Evolutionary conservation across 305 asterid species (phyloP).

Genomic region (Fraxinus velutina): DNA sequence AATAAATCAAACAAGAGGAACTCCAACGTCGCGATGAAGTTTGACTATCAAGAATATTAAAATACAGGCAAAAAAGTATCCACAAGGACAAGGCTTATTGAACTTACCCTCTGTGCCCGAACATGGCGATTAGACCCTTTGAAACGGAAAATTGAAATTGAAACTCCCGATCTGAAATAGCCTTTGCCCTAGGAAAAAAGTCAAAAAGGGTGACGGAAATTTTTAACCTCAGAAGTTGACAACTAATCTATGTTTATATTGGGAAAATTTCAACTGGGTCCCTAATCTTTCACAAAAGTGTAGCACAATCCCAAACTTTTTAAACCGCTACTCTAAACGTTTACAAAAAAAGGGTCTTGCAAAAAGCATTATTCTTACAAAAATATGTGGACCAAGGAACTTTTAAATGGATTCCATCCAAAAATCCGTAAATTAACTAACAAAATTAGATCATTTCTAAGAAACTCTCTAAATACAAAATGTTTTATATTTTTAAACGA

Average conservation of each 20-base stretch:
- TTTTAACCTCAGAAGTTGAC: not conserved
- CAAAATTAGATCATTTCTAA: not conserved
- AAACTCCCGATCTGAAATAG: not conserved
- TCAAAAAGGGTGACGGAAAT: not conserved
- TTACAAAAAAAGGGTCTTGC: too few species aligned
- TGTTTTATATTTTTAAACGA: too few species aligned
- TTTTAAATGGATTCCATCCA: too few species aligned
- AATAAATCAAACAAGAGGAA: not conserved
- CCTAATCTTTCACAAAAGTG: not conserved
- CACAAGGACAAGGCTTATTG: not conserved
- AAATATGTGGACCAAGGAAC: too few species aligned
- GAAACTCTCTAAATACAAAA: too few species aligned
- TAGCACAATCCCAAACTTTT: not conserved
- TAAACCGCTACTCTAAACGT: too few species aligned
- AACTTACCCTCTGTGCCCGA: conserved; percentile 45
- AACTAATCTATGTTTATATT: too few species aligned
- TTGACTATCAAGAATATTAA: not conserved
- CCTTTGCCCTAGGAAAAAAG: conserved; percentile 2
- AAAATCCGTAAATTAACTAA: not conserved
- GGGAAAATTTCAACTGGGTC: not conserved
- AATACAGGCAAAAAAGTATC: not conserved
- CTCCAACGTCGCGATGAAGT: not conserved
- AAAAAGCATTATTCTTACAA: too few species aligned
- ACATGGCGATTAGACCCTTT: conserved; percentile 28
- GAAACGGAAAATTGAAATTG: conserved; percentile 7